phyloP scores from a whole-genome alignment of 2,329 filamentous ascomycete genomes.

The Paramyrothecium roridum region DNA sequence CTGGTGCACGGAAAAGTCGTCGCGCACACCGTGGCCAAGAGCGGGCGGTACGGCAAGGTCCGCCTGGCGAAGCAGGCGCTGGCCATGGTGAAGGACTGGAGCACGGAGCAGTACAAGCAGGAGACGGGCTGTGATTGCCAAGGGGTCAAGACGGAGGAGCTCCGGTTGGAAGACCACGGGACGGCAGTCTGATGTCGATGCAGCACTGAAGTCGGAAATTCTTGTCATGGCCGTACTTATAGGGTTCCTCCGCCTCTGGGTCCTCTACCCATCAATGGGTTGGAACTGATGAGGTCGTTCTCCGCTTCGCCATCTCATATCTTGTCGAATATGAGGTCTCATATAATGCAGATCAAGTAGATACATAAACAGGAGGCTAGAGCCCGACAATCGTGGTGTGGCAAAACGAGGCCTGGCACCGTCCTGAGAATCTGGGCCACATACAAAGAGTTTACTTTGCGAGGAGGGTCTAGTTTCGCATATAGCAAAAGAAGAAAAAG shows the following conservation, averaged over 20 bases:
- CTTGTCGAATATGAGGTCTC: no score
- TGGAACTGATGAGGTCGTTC: no score
- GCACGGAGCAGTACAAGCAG: conserved; percentile 54
- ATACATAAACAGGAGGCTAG: no score
- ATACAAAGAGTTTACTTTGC: not conserved
- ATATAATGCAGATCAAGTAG: no score
- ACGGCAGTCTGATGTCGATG: conserved; percentile 2
- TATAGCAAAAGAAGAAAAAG: no score
- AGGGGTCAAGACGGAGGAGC: not conserved
- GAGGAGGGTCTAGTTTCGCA: no score
- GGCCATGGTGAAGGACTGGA: conserved; percentile 38
- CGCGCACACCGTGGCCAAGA: conserved; percentile 59
- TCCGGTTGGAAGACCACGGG: conserved; percentile 2
- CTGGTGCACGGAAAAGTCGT: conserved; percentile 71
- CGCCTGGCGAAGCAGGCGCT: conserved; percentile 60
- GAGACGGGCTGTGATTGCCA: conserved; percentile 64
- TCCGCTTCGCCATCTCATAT: no score
- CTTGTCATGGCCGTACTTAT: no score
- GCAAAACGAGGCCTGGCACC: not conserved
- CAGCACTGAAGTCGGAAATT: not conserved
- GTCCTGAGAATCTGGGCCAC: not conserved
- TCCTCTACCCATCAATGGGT: no score
- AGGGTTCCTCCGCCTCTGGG: no score
- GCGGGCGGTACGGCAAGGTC: conserved; percentile 70
- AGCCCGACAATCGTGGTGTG: no score